phyloP scores from a whole-genome alignment of 768 basidiomycete species.

The Suillus lakei region DNA sequence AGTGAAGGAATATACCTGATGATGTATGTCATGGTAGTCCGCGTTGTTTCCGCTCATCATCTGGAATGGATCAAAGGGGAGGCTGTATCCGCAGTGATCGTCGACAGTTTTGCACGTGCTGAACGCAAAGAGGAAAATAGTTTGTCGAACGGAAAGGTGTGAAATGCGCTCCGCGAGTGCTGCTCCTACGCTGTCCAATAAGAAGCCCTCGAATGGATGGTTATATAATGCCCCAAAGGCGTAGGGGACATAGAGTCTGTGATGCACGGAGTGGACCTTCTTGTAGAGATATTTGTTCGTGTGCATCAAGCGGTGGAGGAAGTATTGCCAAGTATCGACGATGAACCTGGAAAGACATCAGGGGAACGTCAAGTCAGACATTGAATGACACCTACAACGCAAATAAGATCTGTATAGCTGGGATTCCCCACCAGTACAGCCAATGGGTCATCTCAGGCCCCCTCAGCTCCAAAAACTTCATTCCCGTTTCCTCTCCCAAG shows the following conservation, averaged over 20 bases:
- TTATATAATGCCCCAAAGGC: slow-evolving; percentile 98
- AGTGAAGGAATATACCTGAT: slow-evolving; percentile 59
- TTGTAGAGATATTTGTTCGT: slow-evolving; percentile 89
- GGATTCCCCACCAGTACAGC: slow-evolving; percentile 94
- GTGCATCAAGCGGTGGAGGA: slow-evolving; percentile 92
- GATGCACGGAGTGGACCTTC: slow-evolving; percentile 92
- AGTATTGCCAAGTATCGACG: slow-evolving; percentile 99
- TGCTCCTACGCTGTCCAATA: slow-evolving; percentile 86
- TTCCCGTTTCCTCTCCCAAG: slow-evolving; percentile 47
- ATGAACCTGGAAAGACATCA: slow-evolving; percentile 62
- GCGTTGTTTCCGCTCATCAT: slow-evolving; percentile 86
- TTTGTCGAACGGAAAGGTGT: slow-evolving; percentile 79
- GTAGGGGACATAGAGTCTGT: slow-evolving; percentile 95
- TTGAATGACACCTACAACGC: slow-evolving; percentile 76
- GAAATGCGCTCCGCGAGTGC: slow-evolving; percentile 73
- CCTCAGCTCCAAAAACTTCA: slow-evolving; percentile 38
- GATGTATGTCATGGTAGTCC: slow-evolving; percentile 98
- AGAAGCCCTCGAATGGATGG: slow-evolving; percentile 92
- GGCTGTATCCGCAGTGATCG: slow-evolving; percentile 89
- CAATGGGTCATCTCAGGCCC: slow-evolving; percentile 57
- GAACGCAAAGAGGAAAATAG: slow-evolving; percentile 79
- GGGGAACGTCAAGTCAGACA: slow-evolving; percentile 3
- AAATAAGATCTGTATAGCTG: slow-evolving; percentile 67
- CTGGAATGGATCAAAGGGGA: slow-evolving; percentile 94
- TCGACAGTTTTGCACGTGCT: slow-evolving; percentile 94